These are phyloP conservation scores for Neurospora sp. DNA, from an alignment of 495 filamentous ascomycete genomes.

Conservation along the genomic window DNA sequence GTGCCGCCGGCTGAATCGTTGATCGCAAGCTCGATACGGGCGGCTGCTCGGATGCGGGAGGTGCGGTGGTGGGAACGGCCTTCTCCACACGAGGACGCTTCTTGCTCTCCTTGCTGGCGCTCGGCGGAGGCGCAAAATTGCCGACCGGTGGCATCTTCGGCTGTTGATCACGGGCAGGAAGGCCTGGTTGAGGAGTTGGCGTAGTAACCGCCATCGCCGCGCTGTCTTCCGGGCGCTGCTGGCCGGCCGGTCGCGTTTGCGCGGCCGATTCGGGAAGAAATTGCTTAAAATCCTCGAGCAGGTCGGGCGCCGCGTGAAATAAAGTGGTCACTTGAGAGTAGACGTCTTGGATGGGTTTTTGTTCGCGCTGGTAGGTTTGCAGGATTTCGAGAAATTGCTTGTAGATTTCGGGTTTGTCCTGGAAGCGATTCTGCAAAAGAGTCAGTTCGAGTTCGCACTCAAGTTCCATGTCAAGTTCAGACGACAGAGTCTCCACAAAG, in stretches of 20 bases:
- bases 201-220: constrained; percentile 48
- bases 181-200: constrained; percentile 38
- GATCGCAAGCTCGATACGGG: constrained; percentile 25
- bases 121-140: constrained; percentile 79
- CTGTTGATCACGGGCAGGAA: constrained; percentile 31
- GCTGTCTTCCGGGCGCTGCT: constrained; percentile 39
- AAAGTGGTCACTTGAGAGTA: constrained; percentile 94
- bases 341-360: constrained; percentile 96
- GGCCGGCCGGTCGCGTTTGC: constrained; percentile 61
- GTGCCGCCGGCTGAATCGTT: constrained; percentile 18
- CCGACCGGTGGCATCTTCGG: constrained; percentile 85
- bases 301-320: constrained; percentile 89
- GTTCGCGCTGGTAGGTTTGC: constrained; percentile 96
- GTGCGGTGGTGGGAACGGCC: constrained; percentile 14
- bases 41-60: constrained; percentile 20
- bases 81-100: constrained; percentile 48
- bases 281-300: constrained; percentile 97
- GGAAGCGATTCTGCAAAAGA: constrained; percentile 72
- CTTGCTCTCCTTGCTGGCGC: constrained; percentile 68
- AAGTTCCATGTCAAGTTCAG: neutral
- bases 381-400: constrained; percentile 98
- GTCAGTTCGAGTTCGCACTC: constrained; percentile 3
- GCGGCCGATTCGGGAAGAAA: constrained; percentile 96
- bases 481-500: neutral
- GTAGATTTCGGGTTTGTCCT: constrained; percentile 92